Evolutionary conservation across 2,329 filamentous ascomycete species (phyloP).

Genomic region (Calonectria fujianensis): DNA sequence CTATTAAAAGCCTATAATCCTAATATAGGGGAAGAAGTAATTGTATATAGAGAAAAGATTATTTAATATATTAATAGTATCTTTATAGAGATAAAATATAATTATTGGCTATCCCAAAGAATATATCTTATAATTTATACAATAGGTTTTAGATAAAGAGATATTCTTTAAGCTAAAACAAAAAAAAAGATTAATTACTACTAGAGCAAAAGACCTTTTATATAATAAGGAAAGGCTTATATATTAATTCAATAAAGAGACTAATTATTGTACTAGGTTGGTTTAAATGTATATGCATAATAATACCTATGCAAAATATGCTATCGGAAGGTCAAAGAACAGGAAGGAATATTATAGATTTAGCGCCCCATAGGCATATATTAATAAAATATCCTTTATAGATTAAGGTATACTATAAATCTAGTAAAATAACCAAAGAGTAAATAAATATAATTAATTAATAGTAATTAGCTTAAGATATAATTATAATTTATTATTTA

Average conservation of each 20-base stretch:
- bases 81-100: not conserved
- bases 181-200: not conserved
- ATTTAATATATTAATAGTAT: not conserved
- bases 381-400: not conserved
- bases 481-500: constrained; percentile 21
- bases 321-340: not conserved
- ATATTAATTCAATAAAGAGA: not conserved
- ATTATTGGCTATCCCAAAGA: constrained; percentile 1
- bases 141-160: constrained; percentile 2
- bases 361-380: not conserved
- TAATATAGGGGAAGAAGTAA: too few species aligned
- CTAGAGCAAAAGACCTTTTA: not conserved
- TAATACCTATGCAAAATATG: not conserved
- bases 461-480: too few species aligned
- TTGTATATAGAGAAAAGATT: too few species aligned
- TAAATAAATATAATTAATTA: constrained; percentile 21
- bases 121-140: constrained; percentile 9
- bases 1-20: too few species aligned
- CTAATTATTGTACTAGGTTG: not conserved
- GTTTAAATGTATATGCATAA: not conserved
- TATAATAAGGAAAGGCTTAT: not conserved
- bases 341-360: constrained; percentile 1
- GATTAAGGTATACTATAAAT: not conserved
- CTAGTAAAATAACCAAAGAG: not conserved
- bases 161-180: too few species aligned